These are phyloP conservation scores for Xylaria bambusicola DNA, from an alignment of 495 filamentous ascomycete genomes.

Conservation along the genomic window DNA sequence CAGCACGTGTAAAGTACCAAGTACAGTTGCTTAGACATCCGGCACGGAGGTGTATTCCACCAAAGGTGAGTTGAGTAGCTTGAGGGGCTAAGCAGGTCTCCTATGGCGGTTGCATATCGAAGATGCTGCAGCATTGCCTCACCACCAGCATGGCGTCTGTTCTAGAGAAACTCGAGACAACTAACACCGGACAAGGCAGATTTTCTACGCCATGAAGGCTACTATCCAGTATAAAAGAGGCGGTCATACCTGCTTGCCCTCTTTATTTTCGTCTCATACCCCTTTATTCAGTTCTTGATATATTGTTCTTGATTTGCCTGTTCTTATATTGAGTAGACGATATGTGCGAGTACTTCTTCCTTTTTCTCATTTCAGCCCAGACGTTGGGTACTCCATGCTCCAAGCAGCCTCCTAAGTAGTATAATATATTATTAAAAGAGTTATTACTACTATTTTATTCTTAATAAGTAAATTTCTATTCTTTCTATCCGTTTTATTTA, in stretches of 20 bases:
- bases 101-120: not conserved
- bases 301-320: not conserved
- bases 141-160: not conserved
- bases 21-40: too few species aligned
- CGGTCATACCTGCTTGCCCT: conserved; percentile 5
- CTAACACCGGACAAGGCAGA: not conserved
- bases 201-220: not conserved
- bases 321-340: not conserved
- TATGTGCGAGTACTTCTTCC: not conserved
- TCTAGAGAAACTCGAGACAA: not conserved
- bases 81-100: not conserved
- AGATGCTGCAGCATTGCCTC: not conserved
- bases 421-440: not conserved
- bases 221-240: not conserved
- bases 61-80: not conserved
- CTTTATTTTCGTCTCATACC: conserved; percentile 23
- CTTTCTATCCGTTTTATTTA: not conserved
- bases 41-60: too few species aligned
- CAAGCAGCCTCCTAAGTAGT: not conserved
- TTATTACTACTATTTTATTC: not conserved
- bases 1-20: too few species aligned
- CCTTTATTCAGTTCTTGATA: not conserved
- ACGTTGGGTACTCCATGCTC: not conserved
- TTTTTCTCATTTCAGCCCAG: not conserved
- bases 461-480: not conserved